Percentiles rank a stretch among this genome's conserved stretches.
These are phyloP conservation scores for Boletales sp. DNA, from an alignment of 768 basidiomycete species.

Conservation along the genomic window DNA sequence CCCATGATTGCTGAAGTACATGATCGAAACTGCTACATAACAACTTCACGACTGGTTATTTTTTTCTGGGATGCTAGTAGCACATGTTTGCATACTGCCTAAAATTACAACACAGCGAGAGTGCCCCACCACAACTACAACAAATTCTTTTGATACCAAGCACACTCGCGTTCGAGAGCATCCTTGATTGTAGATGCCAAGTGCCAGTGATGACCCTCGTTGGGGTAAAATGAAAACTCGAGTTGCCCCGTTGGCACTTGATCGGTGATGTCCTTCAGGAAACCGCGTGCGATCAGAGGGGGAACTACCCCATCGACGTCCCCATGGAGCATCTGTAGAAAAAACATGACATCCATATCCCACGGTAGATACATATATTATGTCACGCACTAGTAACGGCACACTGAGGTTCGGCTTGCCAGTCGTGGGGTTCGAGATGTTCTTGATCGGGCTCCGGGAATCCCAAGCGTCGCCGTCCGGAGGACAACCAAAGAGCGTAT, in stretches of 20 bases:
- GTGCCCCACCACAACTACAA: background rate
- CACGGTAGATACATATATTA: rapidly evolving
- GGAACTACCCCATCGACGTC: slow-evolving; percentile 61
- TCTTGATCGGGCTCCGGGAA: background rate
- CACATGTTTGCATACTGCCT: background rate
- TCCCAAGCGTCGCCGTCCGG: slow-evolving; percentile 26
- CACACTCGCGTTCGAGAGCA: slow-evolving; percentile 29
- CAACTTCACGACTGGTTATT: too few relatives aligned
- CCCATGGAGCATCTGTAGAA: slow-evolving; percentile 60
- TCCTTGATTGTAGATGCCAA: slow-evolving; percentile 27
- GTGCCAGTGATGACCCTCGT: slow-evolving; percentile 39
- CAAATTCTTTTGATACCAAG: slow-evolving; percentile 29
- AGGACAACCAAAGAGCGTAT: slow-evolving; percentile 56
- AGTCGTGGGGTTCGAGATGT: slow-evolving; percentile 39
- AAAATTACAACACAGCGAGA: background rate
- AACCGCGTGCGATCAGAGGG: slow-evolving; percentile 44
- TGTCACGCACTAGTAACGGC: slow-evolving; percentile 52
- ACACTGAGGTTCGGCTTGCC: slow-evolving; percentile 38
- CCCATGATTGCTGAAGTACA: too few relatives aligned
- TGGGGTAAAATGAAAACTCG: slow-evolving; percentile 36
- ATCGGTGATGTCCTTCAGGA: slow-evolving; percentile 19
- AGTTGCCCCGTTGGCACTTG: slow-evolving; percentile 9
- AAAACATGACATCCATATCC: background rate
- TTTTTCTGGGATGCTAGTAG: background rate
- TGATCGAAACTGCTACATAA: too few relatives aligned